Base-by-base conservation (phyloP, 176 grass and related monocot species). In the Guadua angustifolia region DNA sequence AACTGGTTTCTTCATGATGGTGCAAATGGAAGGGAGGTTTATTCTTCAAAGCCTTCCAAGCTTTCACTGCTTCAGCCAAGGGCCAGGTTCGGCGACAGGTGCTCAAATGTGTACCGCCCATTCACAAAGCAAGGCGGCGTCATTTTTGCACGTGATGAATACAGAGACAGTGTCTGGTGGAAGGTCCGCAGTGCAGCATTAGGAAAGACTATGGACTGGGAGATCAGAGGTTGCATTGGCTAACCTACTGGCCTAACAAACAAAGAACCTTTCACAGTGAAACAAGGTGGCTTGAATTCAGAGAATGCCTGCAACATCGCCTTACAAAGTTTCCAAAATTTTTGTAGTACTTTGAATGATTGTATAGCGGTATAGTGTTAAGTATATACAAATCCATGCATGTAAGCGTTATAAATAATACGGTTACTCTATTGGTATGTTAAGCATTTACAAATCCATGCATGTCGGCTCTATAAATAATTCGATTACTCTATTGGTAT, bases 241-340 rank as follows among this genome's bases (percentile, higher is more conserved):
- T 95, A 8, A 99, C 93, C 13, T 99, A 99, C 76, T 99, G 89
- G 91, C 96, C 96, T 19, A 95, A 99, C 86, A 95, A 94, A 63
- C 96, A 99, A 78, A 90, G 80, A 60, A 98, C 84, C 35, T 90
- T 85, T 39, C 89, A 98, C 69, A 92, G 69, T 18, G 91, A 98
- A 77, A 95, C 93, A 33, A 88, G 89, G 77, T 57, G 81, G 87
- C 47, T 99, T 63, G 89, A 95, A 71, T 95, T 99, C 69, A 90
- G 73, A 61, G 89, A 99, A 82, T 78, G 85, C 69, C 77, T 99
- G 74, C 69, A 89, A 38, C 85, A 95, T 66, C 85, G 85, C 73
- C 87, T 94, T 73, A 82, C 65, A 21, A 89, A 92, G 68, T 60
- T 80, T 85, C 11, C 83, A 24, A 90, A 85, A 55, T 14, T 43